Percentiles rank a stretch among this genome's conserved stretches.
Conservation (phyloP, 1,284 basidiomycete genomes). For the Cryptococcus floricola region DNA sequence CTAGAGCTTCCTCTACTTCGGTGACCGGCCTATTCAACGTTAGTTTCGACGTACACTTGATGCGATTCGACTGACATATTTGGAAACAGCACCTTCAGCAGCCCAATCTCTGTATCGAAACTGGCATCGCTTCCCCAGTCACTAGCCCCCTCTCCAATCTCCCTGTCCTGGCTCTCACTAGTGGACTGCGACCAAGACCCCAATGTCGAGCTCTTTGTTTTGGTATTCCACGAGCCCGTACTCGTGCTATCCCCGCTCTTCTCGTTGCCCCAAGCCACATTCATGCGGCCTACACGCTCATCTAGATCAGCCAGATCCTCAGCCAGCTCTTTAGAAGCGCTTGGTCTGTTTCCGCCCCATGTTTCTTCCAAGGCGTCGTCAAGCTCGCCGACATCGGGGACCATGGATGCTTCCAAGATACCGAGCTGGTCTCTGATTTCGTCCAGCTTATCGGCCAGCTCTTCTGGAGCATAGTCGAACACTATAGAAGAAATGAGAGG, state of each 20-base stretch:
- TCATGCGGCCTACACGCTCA: too few relatives aligned
- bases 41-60: neutral
- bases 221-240: neutral
- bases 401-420: conserved; percentile 60
- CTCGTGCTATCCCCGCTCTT: too few relatives aligned
- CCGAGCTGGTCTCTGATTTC: conserved; percentile 58
- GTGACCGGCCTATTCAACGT: neutral
- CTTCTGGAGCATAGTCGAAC: conserved; percentile 34
- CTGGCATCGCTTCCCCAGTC: conserved; percentile 1
- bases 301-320: too few relatives aligned
- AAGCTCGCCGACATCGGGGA: neutral
- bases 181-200: conserved; percentile 26
- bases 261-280: too few relatives aligned
- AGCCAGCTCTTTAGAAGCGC: too few relatives aligned
- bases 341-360: too few relatives aligned
- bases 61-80: neutral
- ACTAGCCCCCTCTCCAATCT: neutral
- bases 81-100: neutral
- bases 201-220: neutral
- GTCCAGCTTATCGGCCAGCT: conserved; percentile 62
- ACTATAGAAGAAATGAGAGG: conserved; percentile 40
- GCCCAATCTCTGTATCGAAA: conserved; percentile 5
- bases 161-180: neutral
- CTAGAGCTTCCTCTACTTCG: conserved; percentile 21
- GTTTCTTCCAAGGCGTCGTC: neutral